A percentile compares a stretch with the other conserved stretches of the same genome.
Conservation (phyloP, 345 rosid species). For the Garcia nutans region DNA sequence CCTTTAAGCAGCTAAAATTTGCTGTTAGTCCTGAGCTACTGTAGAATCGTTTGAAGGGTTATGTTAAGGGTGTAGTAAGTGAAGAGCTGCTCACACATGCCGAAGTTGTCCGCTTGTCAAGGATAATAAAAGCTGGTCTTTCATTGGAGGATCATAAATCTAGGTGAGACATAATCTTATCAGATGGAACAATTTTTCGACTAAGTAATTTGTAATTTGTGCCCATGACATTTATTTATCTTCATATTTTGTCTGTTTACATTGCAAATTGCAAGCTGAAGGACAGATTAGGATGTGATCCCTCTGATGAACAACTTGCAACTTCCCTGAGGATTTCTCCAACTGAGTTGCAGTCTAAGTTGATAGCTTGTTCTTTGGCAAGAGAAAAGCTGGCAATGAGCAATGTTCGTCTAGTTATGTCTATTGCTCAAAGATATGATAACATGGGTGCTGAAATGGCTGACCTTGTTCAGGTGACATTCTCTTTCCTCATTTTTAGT, state of each 20-base stretch:
- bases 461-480: slow-evolving; percentile 90
- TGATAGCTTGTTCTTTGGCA: slow-evolving; percentile 74
- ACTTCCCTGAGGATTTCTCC: slow-evolving; percentile 72
- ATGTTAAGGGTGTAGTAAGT: slow-evolving; percentile 72
- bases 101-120: slow-evolving; percentile 78
- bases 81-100: slow-evolving; percentile 72
- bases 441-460: slow-evolving; percentile 93
- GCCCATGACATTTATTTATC: too few relatives aligned
- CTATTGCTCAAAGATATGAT: slow-evolving; percentile 87
- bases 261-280: slow-evolving; percentile 54
- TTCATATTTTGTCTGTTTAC: not conserved
- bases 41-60: slow-evolving; percentile 62
- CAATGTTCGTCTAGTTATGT: slow-evolving; percentile 94
- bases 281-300: slow-evolving; percentile 80
- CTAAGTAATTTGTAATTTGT: too few relatives aligned
- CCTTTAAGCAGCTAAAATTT: slow-evolving; percentile 42
- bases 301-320: slow-evolving; percentile 85
- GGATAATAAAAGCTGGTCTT: slow-evolving; percentile 72
- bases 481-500: slow-evolving; percentile 18
- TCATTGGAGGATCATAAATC: slow-evolving; percentile 72
- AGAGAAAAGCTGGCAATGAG: slow-evolving; percentile 95
- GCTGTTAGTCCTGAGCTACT: slow-evolving; percentile 54
- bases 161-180: slow-evolving; percentile 43
- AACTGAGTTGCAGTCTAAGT: slow-evolving; percentile 60
- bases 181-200: not conserved